These are phyloP conservation scores for Claviceps sp. DNA, from an alignment of 2,329 filamentous ascomycete genomes.

Conservation along the genomic window DNA sequence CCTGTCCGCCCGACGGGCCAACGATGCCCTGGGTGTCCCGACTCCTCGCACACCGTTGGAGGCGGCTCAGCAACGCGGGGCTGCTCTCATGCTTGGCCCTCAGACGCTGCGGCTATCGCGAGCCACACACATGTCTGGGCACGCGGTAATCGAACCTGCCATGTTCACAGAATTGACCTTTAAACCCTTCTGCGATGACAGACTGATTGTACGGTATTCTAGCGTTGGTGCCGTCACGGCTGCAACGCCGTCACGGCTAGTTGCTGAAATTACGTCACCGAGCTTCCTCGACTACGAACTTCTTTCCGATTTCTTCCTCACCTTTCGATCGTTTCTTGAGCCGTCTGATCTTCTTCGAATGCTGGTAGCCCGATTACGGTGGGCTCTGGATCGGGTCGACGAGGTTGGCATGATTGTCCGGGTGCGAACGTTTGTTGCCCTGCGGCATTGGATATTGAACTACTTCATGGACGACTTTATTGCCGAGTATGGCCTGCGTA, in stretches of 20 bases:
- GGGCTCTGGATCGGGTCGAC: slow-evolving; percentile 69
- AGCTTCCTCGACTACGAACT: slow-evolving; percentile 94
- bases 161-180: slow-evolving; percentile 75
- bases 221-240: slow-evolving; percentile 64
- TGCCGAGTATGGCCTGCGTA: slow-evolving; percentile 56
- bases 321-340: slow-evolving; percentile 78
- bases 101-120: slow-evolving; percentile 27
- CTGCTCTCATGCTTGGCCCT: slow-evolving; percentile 21
- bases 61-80: slow-evolving; percentile 7
- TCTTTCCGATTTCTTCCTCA: slow-evolving; percentile 94
- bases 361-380: slow-evolving; percentile 71
- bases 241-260: slow-evolving; percentile 78
- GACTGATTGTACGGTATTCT: slow-evolving; percentile 71
- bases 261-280: slow-evolving; percentile 92
- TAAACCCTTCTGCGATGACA: slow-evolving; percentile 67
- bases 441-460: slow-evolving; percentile 95
- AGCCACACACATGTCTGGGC: slow-evolving; percentile 35
- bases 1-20: slow-evolving; percentile 21
- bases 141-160: slow-evolving; percentile 48
- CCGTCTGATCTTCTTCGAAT: slow-evolving; percentile 65
- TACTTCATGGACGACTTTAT: slow-evolving; percentile 96
- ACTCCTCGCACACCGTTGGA: slow-evolving; percentile 18
- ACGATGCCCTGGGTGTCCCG: slow-evolving; percentile 24
- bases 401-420: slow-evolving; percentile 88
- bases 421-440: slow-evolving; percentile 86